Evolutionary conservation across 2,329 filamentous ascomycete genomes (phyloP).

Genomic region (Fusarium solani-melongenae): DNA sequence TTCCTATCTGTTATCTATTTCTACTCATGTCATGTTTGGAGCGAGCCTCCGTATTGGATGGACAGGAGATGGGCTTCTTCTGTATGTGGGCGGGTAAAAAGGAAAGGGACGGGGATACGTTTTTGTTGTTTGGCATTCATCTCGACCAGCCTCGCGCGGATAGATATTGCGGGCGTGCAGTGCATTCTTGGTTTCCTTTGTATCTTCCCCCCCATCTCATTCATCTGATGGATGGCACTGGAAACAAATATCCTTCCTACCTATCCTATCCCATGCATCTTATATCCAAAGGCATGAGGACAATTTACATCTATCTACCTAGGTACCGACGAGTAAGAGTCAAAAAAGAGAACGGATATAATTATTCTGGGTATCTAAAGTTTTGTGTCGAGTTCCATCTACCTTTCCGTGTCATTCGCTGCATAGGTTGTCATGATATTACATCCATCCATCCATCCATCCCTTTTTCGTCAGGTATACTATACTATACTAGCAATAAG

Average conservation of each 20-base stretch:
- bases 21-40: not conserved
- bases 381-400: not conserved
- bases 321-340: not conserved
- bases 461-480: not conserved
- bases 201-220: not conserved
- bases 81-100: conserved; percentile 10
- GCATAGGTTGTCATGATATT: not conserved
- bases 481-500: not conserved
- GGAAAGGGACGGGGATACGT: not conserved
- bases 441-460: not conserved
- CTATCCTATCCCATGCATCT: conserved; percentile 3
- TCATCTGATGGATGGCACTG: not conserved
- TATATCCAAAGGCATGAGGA: conserved; percentile 5
- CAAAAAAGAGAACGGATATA: conserved; percentile 19
- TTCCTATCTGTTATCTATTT: conserved; percentile 15
- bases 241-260: not conserved
- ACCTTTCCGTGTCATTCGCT: not conserved
- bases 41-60: not conserved
- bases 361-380: conserved; percentile 17
- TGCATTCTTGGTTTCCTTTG: conserved; percentile 28
- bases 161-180: conserved; percentile 26
- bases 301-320: not conserved
- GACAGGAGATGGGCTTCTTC: not conserved
- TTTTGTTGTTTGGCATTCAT: conserved; percentile 13
- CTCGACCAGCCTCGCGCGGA: conserved; percentile 11